These are phyloP conservation scores for Circinella minor DNA, from an alignment of 371 early-diverging fungal genomes.

Conservation along the genomic window DNA sequence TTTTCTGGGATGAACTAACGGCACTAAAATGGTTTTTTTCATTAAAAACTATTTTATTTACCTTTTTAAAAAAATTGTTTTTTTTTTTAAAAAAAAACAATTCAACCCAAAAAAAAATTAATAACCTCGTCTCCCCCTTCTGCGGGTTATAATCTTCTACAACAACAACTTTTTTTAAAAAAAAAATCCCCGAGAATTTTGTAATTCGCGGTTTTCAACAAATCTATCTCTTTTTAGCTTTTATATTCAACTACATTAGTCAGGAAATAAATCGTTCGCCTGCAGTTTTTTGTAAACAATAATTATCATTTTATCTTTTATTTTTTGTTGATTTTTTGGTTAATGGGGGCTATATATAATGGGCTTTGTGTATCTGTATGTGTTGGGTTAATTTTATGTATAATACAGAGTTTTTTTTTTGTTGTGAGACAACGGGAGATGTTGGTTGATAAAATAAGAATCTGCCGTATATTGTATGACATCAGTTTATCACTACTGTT, in stretches of 20 bases:
- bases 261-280: conserved; percentile 3
- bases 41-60: too few species aligned
- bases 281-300: not conserved
- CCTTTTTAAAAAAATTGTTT: not conserved
- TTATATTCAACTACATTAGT: conserved; percentile 1
- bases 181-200: not conserved
- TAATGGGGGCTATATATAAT: too few species aligned
- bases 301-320: not conserved
- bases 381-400: too few species aligned
- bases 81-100: not conserved
- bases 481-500: too few species aligned
- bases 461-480: too few species aligned
- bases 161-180: not conserved
- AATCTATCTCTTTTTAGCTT: not conserved
- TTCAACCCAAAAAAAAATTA: not conserved
- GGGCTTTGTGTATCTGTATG: too few species aligned
- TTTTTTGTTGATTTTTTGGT: too few species aligned
- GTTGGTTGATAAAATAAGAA: too few species aligned
- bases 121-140: not conserved
- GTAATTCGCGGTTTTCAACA: not conserved
- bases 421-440: too few species aligned
- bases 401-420: too few species aligned
- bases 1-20: conserved; percentile 15
- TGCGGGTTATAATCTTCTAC: not conserved
- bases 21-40: not conserved